These are phyloP conservation scores for Shiraia sp. DNA, from an alignment of 2,329 filamentous ascomycete species.

Conservation along the genomic window DNA sequence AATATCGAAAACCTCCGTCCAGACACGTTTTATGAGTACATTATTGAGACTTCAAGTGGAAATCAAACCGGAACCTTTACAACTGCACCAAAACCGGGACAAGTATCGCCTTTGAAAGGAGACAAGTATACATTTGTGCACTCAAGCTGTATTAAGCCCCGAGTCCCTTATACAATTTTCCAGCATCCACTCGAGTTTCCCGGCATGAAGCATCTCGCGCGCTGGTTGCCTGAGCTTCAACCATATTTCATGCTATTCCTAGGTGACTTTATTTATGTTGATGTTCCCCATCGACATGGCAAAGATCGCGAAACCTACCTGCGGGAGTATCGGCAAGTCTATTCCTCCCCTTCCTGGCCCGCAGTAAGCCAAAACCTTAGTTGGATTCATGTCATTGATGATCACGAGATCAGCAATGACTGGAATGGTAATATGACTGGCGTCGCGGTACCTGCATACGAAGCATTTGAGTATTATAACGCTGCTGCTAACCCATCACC, in stretches of 20 bases:
- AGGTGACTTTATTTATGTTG: constrained; percentile 87
- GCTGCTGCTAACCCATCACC: constrained; percentile 79
- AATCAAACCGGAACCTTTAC: constrained; percentile 83
- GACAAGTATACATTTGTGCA: constrained; percentile 87
- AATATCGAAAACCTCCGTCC: constrained; percentile 68
- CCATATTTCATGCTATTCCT: constrained; percentile 75
- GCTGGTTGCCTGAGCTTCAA: constrained; percentile 70
- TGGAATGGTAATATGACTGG: constrained; percentile 83
- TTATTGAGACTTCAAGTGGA: constrained; percentile 68
- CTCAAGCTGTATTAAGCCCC: constrained; percentile 88
- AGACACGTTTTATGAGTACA: constrained; percentile 80
- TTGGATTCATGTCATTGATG: constrained; percentile 96
- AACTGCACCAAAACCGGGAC: constrained; percentile 72
- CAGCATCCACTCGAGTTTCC: constrained; percentile 81
- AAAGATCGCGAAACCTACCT: constrained; percentile 75
- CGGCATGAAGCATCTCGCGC: constrained; percentile 76
- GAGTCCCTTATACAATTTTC: constrained; percentile 86
- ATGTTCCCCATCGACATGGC: constrained; percentile 82
- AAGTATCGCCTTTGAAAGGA: constrained; percentile 59
- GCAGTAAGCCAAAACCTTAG: constrained; percentile 76
- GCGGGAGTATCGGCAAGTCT: constrained; percentile 92
- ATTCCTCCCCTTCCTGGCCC: constrained; percentile 90
- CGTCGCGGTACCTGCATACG: constrained; percentile 76
- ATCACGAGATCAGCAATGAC: constrained; percentile 95
- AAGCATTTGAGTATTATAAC: constrained; percentile 88